Evolutionary conservation across 306 rosid species (phyloP), one percentile per base, ranked within the genome.

Genomic region (Vachellia pachyceras): DNA sequence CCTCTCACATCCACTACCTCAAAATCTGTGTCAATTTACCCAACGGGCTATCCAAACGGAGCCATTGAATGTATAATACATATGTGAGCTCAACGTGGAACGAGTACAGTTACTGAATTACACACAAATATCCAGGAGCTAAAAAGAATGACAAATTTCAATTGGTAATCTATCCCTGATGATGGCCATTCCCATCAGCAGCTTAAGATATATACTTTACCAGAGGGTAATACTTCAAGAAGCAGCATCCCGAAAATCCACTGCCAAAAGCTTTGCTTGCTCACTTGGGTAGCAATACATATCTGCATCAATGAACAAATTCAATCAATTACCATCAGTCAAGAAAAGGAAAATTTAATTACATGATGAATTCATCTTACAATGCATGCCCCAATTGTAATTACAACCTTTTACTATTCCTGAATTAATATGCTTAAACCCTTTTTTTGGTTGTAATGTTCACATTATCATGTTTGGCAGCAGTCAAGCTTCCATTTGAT

Each of bases 231-330:
- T 17, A 40, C 66, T 60, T 25, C 61, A 73, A 81, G 74, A 60
- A 67, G 44, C 87, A 74, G 17, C 78, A 78, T 75, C 35, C 75
- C 61, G 58, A 78, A 55, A 37, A 54, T 0, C 64, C 74, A 35
- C 42, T 65, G 10, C 75, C 72, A n/a, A 39, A 75, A 66, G 78
- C 83, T 37, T n/a, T n/a, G n/a, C n/a, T 72, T 20, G 41, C 65
- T 57, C 86, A 40, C 78, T 54, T 82, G 68, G 84, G 92, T 90
- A 94, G 86, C 98, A 88, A 84, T 89, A 90, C 42, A 87, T 83
- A 83, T 92, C 98, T 94, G 98, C 82, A 79, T 22, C 77, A 86
- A 52, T 17, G 22, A 78, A 61, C 52, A 80, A 50, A 70, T 33
- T 49, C 20, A 44, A 44, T 69, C 74, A 52, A 52, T 52, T 69